These are phyloP conservation scores for Aegilops bicornis DNA, from an alignment of 176 grass and related monocot genomes.

Conservation along the genomic window DNA sequence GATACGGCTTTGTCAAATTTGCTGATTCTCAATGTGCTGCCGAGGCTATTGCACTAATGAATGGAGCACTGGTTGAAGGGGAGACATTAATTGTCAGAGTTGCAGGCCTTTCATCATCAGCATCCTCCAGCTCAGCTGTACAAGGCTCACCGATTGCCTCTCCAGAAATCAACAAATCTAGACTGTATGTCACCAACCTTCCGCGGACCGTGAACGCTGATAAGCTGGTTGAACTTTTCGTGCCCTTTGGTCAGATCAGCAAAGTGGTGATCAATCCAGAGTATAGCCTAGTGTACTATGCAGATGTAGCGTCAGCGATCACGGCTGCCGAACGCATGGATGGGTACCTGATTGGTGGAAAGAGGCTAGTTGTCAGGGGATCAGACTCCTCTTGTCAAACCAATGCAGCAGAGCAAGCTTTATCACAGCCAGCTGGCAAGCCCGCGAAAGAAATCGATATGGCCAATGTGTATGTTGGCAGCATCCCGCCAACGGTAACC, in stretches of 20 bases:
- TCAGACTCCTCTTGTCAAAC: constrained; percentile 1
- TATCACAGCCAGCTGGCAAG: constrained; percentile 28
- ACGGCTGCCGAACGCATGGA: constrained; percentile 47
- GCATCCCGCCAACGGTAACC: constrained; percentile 49
- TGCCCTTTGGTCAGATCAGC: constrained; percentile 53
- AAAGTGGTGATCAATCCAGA: constrained; percentile 38
- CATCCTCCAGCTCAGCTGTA: constrained; percentile 34
- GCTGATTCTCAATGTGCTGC: constrained; percentile 47
- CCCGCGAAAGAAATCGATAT: constrained; percentile 46
- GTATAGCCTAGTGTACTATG: constrained; percentile 54
- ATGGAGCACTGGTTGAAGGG: constrained; percentile 61
- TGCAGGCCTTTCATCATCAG: constrained; percentile 30
- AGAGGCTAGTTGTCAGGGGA: constrained; percentile 45
- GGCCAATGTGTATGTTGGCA: constrained; percentile 54
- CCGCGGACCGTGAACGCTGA: constrained; percentile 40
- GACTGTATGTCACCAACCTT: constrained; percentile 43
- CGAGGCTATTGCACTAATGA: constrained; percentile 49
- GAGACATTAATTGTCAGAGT: constrained; percentile 49
- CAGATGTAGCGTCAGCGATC: constrained; percentile 35
- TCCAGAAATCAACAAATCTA: constrained; percentile 42
- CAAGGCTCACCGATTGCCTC: constrained; percentile 4
- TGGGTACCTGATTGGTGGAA: constrained; percentile 54
- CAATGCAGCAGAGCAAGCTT: constrained; percentile 24
- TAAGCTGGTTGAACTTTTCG: constrained; percentile 56
- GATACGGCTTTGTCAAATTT: constrained; percentile 68